Conservation (phyloP, 2,329 filamentous ascomycete genomes). For the Aspergillus versicolor region DNA sequence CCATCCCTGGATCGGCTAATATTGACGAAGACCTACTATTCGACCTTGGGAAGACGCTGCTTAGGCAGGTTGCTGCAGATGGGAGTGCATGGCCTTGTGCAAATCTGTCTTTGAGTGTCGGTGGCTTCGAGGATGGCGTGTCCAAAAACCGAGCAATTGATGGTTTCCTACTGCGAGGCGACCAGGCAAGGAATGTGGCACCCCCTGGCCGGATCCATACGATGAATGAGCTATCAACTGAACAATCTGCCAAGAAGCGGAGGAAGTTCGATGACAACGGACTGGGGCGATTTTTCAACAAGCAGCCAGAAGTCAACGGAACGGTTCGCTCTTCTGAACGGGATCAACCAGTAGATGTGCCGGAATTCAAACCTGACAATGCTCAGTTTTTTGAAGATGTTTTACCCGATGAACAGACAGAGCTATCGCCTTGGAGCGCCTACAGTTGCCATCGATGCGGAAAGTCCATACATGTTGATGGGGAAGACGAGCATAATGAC, state of each 20-base stretch:
- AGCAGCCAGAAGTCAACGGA: constrained; percentile 23
- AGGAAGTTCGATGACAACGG: constrained; percentile 49
- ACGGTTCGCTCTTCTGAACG: constrained; percentile 11
- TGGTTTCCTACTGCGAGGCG: constrained; percentile 72
- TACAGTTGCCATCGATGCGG: constrained; percentile 67
- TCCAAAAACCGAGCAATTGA: constrained; percentile 83
- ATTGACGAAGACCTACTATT: constrained; percentile 73
- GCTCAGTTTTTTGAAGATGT: not conserved
- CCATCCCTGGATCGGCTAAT: constrained; percentile 72
- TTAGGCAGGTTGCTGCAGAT: constrained; percentile 75
- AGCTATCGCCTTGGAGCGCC: not conserved
- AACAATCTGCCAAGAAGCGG: constrained; percentile 40
- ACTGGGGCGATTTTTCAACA: constrained; percentile 61
- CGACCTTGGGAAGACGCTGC: constrained; percentile 70
- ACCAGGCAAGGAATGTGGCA: constrained; percentile 53
- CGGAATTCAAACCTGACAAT: not conserved
- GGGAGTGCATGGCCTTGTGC: constrained; percentile 84
- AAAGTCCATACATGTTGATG: constrained; percentile 56
- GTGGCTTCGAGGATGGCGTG: constrained; percentile 87
- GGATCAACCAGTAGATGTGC: not conserved
- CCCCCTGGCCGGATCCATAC: constrained; percentile 20
- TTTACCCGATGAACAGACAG: not conserved
- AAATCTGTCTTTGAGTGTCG: constrained; percentile 85
- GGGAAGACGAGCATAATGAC: constrained; percentile 76
- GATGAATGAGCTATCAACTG: constrained; percentile 10